Base-by-base conservation (phyloP, 495 filamentous ascomycete species). In the Talaromyces stipitatus region DNA sequence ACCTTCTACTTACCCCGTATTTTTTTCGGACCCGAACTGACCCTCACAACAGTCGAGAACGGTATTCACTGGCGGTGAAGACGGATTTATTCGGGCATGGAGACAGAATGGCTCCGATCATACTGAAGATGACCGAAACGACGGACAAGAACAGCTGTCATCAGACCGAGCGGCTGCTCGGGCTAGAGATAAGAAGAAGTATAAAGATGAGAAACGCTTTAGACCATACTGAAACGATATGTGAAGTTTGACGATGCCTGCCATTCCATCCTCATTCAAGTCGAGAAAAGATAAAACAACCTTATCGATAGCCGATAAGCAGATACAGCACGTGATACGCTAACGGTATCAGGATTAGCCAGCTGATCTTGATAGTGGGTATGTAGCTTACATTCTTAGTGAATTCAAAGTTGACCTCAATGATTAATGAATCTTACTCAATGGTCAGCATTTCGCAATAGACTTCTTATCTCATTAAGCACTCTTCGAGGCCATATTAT, bases 31-130 rank as follows among this genome's bases (percentile, higher is more conserved):
- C n/a, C n/a, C n/a, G 4, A 14, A 18, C 18, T 30, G 43, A 27
- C 28, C 12, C n/a, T 43, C 33, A 43, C 28, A 22, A 48, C 56
- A 90, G 77, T 80, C 82, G 57, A 78, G 84, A 63, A 81, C 79
- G 12, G 82, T 92, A 9, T 86, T 89, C 62, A 92, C 88, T 8
- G 82, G 78, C 54, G 90, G 90, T 16, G 90, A 95, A 66, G 90
- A 94, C 68, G 87, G 90, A 2, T 76, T 79, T 54, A 77, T 95
- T 20, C 73, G 73, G 16, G 71, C 62, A 14, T 78, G 74, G 74
- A 74, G 66, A 50, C 64, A 66, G 3, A 63, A 63, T 3, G 66
- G 58, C 14, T 65, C 53, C 8, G 62, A 11, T 41, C 16, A 41
- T 18, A 23, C 28, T 16, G 22, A 56, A 14, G n/a, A 60, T 62